Base-by-base conservation (phyloP, 2,329 filamentous ascomycete genomes). In the Fragosphaeria purpurea region DNA sequence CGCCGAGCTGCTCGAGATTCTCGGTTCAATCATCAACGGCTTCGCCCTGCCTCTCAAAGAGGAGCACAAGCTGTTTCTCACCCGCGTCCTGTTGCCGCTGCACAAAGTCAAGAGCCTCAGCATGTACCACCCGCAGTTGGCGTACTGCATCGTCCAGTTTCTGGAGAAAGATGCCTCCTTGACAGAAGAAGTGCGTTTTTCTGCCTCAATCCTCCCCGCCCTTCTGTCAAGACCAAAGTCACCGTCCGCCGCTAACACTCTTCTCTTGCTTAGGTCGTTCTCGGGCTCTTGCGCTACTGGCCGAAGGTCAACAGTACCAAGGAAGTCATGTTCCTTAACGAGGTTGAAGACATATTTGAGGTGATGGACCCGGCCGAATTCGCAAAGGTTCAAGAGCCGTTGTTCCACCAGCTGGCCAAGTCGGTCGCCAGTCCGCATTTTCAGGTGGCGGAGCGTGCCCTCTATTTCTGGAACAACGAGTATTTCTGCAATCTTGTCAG, bases 391-490 rank as follows among this genome's bases (percentile, higher is more conserved):
- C 93, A 98, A 67, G 93, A 97, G 63, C 91, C 93, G 46, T 73
- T 98, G 40, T 98, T 98, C 75, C 89, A 95, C 61, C 93, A 98
- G 66, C 76, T 98, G 57, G 90, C 93, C 57, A 98, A 97, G 68
- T 97, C 93, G 3, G 93, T 98, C 41, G 91, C 93, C 46, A 98
- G 93, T 65, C 93, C 93, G 46, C 93, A 98, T 69, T 98, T 98
- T 73, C 93, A 98, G 74, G 93, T 98, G 52, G 93, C 93, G 13
- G 93, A 98, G 71, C 83, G 93, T 58, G 93, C 93, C 5, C 77
- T 98, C 33, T 98, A 98, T 71, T 98, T 98, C 73, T 98, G 93
- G 93, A 98, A 98, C 75, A 98, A 98, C 64, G 93, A 98, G 67
- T 98, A 98, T 67, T 98, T 98, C 71, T 98, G 93, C 75, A 98